These are phyloP conservation scores for Saccharomyces eubayanus DNA, from an alignment of 805 yeast species.

Conservation along the genomic window DNA sequence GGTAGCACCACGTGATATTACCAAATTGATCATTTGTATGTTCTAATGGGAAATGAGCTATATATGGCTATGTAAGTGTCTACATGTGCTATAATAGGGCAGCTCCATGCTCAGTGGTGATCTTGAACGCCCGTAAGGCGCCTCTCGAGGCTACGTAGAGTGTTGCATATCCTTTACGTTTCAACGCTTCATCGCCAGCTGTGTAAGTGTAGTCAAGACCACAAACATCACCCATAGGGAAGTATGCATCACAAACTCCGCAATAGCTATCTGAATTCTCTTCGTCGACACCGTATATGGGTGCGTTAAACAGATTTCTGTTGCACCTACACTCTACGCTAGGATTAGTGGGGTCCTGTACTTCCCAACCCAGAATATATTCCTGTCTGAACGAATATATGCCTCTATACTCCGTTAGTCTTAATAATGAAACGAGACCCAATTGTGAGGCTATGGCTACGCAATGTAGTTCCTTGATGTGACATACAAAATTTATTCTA, in stretches of 20 bases:
- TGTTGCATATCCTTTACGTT: constrained; percentile 10
- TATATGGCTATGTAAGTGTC: neutral
- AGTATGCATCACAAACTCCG: constrained; percentile 12
- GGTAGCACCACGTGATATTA: neutral
- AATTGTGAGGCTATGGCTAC: constrained; percentile 21
- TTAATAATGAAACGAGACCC: constrained; percentile 20
- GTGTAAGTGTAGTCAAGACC: constrained; percentile 19
- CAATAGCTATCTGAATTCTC: constrained; percentile 5
- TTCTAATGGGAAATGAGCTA: neutral
- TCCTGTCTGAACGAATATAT: constrained; percentile 26
- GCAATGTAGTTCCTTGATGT: constrained; percentile 21
- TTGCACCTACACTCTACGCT: constrained; percentile 5
- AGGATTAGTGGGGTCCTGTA: constrained; percentile 12
- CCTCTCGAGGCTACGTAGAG: constrained; percentile 6
- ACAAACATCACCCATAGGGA: constrained; percentile 14
- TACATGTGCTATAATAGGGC: neutral
- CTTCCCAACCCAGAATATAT: constrained; percentile 22
- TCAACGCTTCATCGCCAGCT: constrained; percentile 8
- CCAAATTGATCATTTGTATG: neutral
- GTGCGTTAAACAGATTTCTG: neutral
- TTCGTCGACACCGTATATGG: neutral
- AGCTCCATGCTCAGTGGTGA: neutral
- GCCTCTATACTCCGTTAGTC: constrained; percentile 24
- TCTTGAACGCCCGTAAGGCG: neutral
- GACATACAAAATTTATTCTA: constrained; percentile 17